Percentiles rank a stretch among this genome's conserved stretches.
phyloP scores from a whole-genome alignment of 306 rosid species.

The Potentilla sterilis region DNA sequence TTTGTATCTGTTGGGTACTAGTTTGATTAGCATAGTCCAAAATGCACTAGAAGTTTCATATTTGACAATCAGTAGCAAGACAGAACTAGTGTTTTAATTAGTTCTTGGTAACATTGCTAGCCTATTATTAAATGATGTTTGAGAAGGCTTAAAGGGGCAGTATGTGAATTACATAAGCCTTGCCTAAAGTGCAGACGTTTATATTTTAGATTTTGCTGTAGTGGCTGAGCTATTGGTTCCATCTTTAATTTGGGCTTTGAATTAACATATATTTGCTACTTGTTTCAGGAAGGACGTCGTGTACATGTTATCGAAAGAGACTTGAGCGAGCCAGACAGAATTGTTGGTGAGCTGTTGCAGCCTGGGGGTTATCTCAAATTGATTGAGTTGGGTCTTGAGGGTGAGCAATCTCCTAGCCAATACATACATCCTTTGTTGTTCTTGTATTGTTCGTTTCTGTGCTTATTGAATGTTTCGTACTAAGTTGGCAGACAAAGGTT shows the following conservation, averaged over 20 bases:
- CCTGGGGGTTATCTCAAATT: constrained; percentile 42
- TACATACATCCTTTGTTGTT: not conserved
- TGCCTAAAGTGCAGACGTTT: not conserved
- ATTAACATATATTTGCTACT: not conserved
- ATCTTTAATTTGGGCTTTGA: not conserved
- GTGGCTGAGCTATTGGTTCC: not conserved
- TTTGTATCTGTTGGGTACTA: not conserved
- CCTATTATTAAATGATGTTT: not conserved
- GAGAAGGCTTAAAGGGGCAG: not conserved
- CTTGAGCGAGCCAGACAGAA: constrained; percentile 24
- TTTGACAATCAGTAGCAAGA: not conserved
- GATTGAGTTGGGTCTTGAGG: constrained; percentile 38
- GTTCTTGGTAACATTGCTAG: not conserved
- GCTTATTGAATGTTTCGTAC: not conserved
- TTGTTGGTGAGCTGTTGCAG: constrained; percentile 23
- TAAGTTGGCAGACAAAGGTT: not conserved
- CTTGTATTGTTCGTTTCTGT: not conserved
- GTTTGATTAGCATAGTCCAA: not conserved
- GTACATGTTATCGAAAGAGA: constrained; percentile 64
- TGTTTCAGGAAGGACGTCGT: constrained; percentile 44
- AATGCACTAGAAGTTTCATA: not conserved
- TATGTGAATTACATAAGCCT: not conserved
- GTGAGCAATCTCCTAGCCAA: constrained; percentile 34
- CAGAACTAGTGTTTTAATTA: not conserved
- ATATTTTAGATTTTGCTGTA: not conserved